Base-by-base conservation (phyloP, 2,329 filamentous ascomycete species). In the Colletotrichum trifolii region DNA sequence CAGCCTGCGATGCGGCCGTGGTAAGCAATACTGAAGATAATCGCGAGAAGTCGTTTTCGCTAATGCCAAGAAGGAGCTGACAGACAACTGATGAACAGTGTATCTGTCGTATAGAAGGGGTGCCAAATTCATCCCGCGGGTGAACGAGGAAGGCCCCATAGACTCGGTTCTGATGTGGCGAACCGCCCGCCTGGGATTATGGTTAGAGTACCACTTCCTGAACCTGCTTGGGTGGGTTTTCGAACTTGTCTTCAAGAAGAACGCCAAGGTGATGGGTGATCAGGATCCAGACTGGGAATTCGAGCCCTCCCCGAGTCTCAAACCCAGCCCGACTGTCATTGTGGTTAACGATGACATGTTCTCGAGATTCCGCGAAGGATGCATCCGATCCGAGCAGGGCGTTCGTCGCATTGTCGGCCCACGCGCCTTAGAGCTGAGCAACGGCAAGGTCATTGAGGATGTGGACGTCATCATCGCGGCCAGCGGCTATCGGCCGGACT, bases 401-500 rank as follows among this genome's bases (percentile, higher is more conserved):
- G 33, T 58, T 10, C 45, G 47, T 25, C 67, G 70, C 2, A 64
- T 78, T 25, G 53, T 58, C 0, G 75, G 72, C 0, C 69, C 70
- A 1, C 65, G 34, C 0, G 61, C 71, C 2, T 45, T 77, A 35
- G 72, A 76, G 61, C 69, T 78, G 8, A 69, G 71, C 2, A 73
- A 75, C 35, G 76, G 74, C 1, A 67, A 61, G 1, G 61, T 69
- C 4, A 47, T 77, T 0, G 67, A 73, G 8, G 67, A 71, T 8
- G 71, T 71, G 8, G 75, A 77, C 45, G 57, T 68, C 33, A 71
- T 79, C 34, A 71, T 79, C 42, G 76, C 72, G 52, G 78, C 74
- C 63, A 77, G 75, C 0, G 78, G 77, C 12, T 79, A 79, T 67
- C 60, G 69, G 46, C 71, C 70, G 39, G 74, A 76, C 57, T 78